These are phyloP conservation scores for Dendrobium catenatum DNA, from an alignment of 106 monocot species.

Conservation along the genomic window DNA sequence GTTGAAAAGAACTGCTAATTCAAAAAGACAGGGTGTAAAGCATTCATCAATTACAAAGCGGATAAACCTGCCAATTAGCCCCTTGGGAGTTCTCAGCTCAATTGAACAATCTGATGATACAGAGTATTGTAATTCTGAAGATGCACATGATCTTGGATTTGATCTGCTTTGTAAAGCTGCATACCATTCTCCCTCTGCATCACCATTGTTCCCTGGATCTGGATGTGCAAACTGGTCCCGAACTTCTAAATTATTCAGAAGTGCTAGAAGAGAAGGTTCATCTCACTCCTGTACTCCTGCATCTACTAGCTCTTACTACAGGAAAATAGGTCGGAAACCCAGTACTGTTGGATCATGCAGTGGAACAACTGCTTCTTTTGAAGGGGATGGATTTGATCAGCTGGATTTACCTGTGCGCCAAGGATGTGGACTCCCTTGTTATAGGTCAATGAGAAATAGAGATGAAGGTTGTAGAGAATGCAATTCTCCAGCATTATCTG, in stretches of 20 bases:
- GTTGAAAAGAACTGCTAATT: constrained; percentile 23
- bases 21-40: constrained; percentile 19
- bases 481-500: constrained; percentile 80
- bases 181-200: constrained; percentile 39
- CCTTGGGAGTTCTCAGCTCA: constrained; percentile 23
- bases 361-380: constrained; percentile 48
- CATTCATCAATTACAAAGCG: constrained; percentile 28
- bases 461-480: constrained; percentile 38
- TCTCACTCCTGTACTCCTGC: constrained; percentile 73
- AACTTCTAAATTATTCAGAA: constrained; percentile 56
- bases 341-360: constrained; percentile 53
- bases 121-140: constrained; percentile 45
- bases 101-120: constrained; percentile 48
- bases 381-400: constrained; percentile 61
- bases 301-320: constrained; percentile 71
- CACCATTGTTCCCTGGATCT: constrained; percentile 60
- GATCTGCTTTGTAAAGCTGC: constrained; percentile 25
- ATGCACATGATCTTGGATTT: constrained; percentile 15
- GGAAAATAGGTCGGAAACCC: constrained; percentile 29
- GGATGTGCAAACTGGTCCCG: constrained; percentile 59
- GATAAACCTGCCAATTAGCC: constrained; percentile 28
- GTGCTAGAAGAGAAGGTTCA: constrained; percentile 51
- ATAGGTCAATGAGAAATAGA: constrained; percentile 57
- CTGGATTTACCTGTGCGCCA: constrained; percentile 39
- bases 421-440: constrained; percentile 69